phyloP scores from a whole-genome alignment of 345 rosid species.

The Eucalyptus brandiana region DNA sequence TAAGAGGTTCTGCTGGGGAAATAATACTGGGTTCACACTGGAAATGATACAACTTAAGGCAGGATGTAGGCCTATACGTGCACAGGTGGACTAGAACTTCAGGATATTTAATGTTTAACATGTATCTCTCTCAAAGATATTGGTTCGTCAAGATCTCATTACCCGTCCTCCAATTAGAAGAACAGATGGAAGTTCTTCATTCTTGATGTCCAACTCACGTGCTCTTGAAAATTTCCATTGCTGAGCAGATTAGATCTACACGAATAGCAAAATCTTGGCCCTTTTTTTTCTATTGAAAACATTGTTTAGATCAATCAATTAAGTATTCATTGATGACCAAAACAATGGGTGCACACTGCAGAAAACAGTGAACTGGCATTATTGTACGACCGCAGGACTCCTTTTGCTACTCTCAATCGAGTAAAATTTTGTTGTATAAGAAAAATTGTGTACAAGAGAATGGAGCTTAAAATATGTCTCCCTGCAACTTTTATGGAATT shows the following conservation, averaged over 20 bases:
- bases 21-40: background rate
- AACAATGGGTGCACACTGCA: background rate
- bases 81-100: background rate
- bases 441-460: background rate
- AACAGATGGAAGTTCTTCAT: background rate
- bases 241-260: background rate
- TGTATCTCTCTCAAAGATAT: background rate
- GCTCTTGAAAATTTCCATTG: background rate
- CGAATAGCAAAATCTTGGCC: background rate
- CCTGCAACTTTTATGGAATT: background rate
- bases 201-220: background rate
- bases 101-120: background rate
- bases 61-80: background rate
- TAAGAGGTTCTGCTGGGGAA: background rate
- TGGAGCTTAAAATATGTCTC: background rate
- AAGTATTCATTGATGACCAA: background rate
- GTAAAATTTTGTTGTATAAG: background rate
- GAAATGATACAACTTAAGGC: background rate
- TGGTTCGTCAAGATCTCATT: background rate
- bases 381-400: background rate
- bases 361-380: background rate
- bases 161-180: background rate
- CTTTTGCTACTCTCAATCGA: background rate
- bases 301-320: background rate
- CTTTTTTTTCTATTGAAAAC: background rate